phyloP scores from a whole-genome alignment of 2,329 filamentous ascomycete genomes.

The Sclerotinia glacialis region DNA sequence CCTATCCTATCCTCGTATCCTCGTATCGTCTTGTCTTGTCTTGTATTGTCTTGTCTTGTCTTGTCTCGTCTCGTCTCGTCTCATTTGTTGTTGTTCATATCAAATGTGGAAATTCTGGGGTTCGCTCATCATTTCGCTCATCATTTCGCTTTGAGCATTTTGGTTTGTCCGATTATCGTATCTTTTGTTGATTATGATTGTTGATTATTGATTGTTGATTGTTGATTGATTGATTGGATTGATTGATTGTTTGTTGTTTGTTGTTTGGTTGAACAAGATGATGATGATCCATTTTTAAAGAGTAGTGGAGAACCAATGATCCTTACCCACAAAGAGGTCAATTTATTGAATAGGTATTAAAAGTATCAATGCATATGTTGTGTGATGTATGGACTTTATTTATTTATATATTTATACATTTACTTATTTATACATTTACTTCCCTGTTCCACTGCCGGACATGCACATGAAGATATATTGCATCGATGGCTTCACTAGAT shows the following conservation, averaged over 20 bases:
- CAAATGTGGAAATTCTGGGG: background rate
- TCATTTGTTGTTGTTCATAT: background rate
- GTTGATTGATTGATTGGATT: too few relatives aligned
- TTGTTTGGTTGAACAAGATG: background rate
- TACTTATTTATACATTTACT: too few relatives aligned
- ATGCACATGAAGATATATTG: background rate
- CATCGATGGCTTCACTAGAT: conserved; percentile 1
- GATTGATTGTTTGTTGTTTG: too few relatives aligned
- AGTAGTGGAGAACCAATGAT: background rate
- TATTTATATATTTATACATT: too few relatives aligned
- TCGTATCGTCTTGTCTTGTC: background rate
- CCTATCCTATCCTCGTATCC: background rate
- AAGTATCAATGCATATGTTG: background rate
- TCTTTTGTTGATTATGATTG: too few relatives aligned
- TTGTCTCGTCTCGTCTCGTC: background rate
- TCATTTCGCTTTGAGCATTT: background rate
- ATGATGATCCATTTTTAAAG: too few relatives aligned
- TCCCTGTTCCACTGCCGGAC: too few relatives aligned
- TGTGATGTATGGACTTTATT: background rate
- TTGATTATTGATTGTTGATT: too few relatives aligned
- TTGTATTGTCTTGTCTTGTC: too few relatives aligned
- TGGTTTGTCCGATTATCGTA: too few relatives aligned
- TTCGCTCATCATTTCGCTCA: background rate
- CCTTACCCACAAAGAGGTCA: too few relatives aligned
- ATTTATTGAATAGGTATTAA: background rate